These are phyloP conservation scores for Gracilaria caudata DNA, from an alignment of 23 red algal genomes.

Conservation along the genomic window DNA sequence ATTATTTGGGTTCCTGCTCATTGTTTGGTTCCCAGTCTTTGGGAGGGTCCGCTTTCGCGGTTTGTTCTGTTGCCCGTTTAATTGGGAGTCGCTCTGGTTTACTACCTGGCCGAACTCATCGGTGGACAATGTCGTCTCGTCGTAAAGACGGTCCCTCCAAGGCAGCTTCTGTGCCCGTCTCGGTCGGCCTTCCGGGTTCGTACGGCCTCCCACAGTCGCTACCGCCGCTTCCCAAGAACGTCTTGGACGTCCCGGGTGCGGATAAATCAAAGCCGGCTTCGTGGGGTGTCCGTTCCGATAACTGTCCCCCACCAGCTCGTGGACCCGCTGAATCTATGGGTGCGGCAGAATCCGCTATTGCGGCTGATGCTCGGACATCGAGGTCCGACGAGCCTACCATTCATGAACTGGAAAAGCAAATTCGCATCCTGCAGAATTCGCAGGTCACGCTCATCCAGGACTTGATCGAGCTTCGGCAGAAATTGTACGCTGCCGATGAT, in stretches of 20 bases:
- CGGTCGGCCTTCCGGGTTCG: neutral
- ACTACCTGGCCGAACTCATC: neutral
- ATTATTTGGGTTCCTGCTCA: neutral
- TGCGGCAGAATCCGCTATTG: no score
- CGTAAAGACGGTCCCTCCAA: neutral
- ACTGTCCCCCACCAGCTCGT: no score
- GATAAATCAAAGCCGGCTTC: neutral
- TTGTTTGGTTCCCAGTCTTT: neutral
- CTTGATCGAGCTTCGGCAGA: neutral
- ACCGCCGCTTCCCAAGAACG: neutral
- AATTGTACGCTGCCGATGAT: neutral
- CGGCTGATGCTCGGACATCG: no score
- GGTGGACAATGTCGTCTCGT: neutral
- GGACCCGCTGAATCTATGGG: no score
- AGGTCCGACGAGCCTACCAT: no score
- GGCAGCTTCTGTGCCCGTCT: neutral
- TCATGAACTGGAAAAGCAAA: no score
- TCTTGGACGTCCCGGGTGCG: neutral
- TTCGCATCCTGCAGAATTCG: neutral
- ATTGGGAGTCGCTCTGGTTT: no score
- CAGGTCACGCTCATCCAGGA: neutral
- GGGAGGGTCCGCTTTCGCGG: neutral
- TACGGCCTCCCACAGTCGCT: neutral
- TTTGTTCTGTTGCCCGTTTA: no score
- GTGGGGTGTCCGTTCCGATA: no score